These are phyloP conservation scores for Metschnikowia dekortorum DNA, from an alignment of 805 yeast species.

Conservation along the genomic window DNA sequence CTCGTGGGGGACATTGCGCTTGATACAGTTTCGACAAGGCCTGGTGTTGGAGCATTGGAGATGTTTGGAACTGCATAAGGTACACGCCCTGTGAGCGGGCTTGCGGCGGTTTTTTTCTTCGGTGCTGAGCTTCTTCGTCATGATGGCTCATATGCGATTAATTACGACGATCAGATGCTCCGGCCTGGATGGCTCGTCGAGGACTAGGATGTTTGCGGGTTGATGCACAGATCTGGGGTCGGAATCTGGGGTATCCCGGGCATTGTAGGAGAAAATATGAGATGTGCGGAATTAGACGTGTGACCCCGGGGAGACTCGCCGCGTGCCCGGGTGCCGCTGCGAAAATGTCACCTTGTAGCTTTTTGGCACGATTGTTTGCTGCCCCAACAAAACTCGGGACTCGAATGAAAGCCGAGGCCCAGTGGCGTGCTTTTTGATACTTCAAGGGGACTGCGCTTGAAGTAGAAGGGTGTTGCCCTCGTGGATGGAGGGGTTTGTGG, in stretches of 20 bases:
- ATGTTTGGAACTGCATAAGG: conserved; percentile 68
- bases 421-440: no score
- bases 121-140: conserved; percentile 60
- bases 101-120: conserved; percentile 51
- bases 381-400: no score
- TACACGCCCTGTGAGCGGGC: conserved; percentile 68
- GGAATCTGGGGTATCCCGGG: conserved; percentile 23
- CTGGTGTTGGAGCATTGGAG: conserved; percentile 66
- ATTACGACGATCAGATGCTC: no score
- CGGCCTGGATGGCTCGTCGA: not conserved
- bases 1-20: conserved; percentile 49
- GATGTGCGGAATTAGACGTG: conserved; percentile 1
- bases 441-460: no score
- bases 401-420: no score
- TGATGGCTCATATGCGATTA: conserved; percentile 16
- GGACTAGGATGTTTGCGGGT: not conserved
- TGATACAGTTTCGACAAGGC: conserved; percentile 69
- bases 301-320: conserved; percentile 4
- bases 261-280: conserved; percentile 7
- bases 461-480: no score
- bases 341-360: not conserved
- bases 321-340: not conserved
- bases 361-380: not conserved
- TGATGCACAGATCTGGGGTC: conserved; percentile 1
- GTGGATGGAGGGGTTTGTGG: no score